Base-by-base conservation (phyloP, 1,139 yeast species). In the Scheffersomyces insectosa region DNA sequence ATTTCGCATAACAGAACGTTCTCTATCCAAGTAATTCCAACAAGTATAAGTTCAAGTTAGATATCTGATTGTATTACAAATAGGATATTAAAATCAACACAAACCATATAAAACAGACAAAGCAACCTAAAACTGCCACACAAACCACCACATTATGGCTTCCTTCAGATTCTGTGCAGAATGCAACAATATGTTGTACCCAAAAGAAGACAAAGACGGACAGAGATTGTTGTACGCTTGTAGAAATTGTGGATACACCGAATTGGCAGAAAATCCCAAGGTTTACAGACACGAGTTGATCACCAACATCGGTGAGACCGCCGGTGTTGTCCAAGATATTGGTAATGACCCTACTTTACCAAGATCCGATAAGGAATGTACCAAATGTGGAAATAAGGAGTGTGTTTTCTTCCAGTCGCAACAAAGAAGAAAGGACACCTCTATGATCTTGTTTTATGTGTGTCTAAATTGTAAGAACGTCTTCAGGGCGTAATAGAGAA, bases 401-500 rank as follows among this genome's bases (percentile, higher is more conserved):
- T 88, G 96, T 64, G 99, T 95, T 42, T 93, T 93, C 63, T 93
- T 95, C 77, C 99, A 93, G 66, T 84, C 95, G 33, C 99, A 93
- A 65, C 98, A 93, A 66, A 80, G 90, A 59, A 78, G 97, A 45
- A 90, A 88, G 42, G 99, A 95, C 62, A 93, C 99, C 1, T 85
- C 95, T 51, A 93, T 93, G 99, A 86, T 87, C 46, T 76, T 93
- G 67, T 93, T 93, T 64, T 93, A 88, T 64, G 99, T 93, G 44
- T 93, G 99, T 65, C 69, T 88, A 54, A 79, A 84, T 43, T 93
- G 99, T 65, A 86, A 88, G 49, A 82, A 86, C 60, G 89, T 86
- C 42, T 87, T 88, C 52, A 65, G 71, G 45, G 68, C 69, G 20
- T 63, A 68, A 45, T 16, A 31, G 12, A 20, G 25, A 20, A 7